These are phyloP conservation scores for Plasmodium vinckei DNA, from an alignment of 169 alveolate species.

Conservation along the genomic window DNA sequence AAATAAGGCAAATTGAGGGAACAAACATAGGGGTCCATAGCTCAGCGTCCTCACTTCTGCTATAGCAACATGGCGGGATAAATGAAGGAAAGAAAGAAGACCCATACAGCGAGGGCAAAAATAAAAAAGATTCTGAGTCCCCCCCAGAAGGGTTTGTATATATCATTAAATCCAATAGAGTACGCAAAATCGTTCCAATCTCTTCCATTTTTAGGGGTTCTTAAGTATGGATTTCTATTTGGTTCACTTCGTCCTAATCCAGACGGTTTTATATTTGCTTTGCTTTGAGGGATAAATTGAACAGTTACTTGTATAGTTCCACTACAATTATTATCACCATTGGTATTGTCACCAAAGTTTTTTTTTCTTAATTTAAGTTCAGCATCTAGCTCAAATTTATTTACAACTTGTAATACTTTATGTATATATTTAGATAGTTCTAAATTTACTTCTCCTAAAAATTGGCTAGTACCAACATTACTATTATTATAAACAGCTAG, in stretches of 20 bases:
- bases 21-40: too few species aligned
- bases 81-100: conserved; percentile 49
- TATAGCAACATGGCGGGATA: conserved; percentile 60
- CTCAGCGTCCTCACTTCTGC: too few species aligned
- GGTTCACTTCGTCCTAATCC: conserved; percentile 94
- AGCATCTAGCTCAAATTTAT: conserved; percentile 87
- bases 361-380: conserved; percentile 88
- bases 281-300: conserved; percentile 92
- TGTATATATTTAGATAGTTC: conserved; percentile 88
- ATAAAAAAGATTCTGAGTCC: conserved; percentile 75
- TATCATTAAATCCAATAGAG: conserved; percentile 82
- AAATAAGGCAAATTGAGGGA: too few species aligned
- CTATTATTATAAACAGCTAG: conserved; percentile 89
- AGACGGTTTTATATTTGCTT: conserved; percentile 90
- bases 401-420: conserved; percentile 86
- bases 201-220: conserved; percentile 92
- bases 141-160: conserved; percentile 83
- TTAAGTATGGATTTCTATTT: conserved; percentile 91
- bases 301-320: conserved; percentile 91
- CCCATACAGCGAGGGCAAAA: conserved; percentile 48
- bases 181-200: conserved; percentile 92
- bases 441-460: conserved; percentile 90
- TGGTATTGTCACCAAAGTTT: conserved; percentile 43
- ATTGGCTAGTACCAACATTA: conserved; percentile 89
- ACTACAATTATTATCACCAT: conserved; percentile 73